A percentile compares a stretch with the other conserved stretches of the same genome.
Evolutionary conservation across 768 basidiomycete genomes (phyloP).

Genomic region (Chlorophyllum brunneum): DNA sequence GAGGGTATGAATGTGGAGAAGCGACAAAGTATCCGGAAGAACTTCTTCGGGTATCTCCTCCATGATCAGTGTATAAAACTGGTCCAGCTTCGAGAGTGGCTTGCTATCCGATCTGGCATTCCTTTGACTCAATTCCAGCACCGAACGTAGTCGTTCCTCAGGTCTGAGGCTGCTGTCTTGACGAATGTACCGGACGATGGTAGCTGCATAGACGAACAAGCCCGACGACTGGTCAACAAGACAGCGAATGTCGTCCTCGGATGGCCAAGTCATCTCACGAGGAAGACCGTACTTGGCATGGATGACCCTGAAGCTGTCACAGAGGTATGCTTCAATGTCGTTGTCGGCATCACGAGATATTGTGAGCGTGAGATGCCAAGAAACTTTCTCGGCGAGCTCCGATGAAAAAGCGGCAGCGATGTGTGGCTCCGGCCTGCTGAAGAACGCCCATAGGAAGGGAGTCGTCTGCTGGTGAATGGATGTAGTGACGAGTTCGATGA

Average conservation of each 20-base stretch:
- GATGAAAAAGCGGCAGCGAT: slow-evolving; percentile 15
- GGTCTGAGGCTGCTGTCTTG: not conserved
- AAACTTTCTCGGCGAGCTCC: not conserved
- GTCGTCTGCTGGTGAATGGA: not conserved
- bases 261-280: not conserved
- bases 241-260: not conserved
- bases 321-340: slow-evolving; percentile 19
- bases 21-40: not conserved
- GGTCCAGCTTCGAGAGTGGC: not conserved
- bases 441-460: slow-evolving; percentile 20
- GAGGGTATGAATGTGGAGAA: not conserved
- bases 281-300: slow-evolving; percentile 1
- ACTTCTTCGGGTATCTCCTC: not conserved
- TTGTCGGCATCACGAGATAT: slow-evolving; percentile 11
- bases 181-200: not conserved
- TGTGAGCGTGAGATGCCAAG: slow-evolving; percentile 3
- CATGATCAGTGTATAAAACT: not conserved
- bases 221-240: not conserved
- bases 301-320: slow-evolving; percentile 11
- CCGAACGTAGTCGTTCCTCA: not conserved
- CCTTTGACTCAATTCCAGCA: not conserved
- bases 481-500: slow-evolving; percentile 13
- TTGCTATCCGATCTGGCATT: not conserved
- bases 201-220: not conserved
- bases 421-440: slow-evolving; percentile 23